A percentile compares a stretch with the other conserved stretches of the same genome.
These are phyloP conservation scores for Sporisorium reilianum DNA, from an alignment of 1,284 basidiomycete genomes.

Conservation along the genomic window DNA sequence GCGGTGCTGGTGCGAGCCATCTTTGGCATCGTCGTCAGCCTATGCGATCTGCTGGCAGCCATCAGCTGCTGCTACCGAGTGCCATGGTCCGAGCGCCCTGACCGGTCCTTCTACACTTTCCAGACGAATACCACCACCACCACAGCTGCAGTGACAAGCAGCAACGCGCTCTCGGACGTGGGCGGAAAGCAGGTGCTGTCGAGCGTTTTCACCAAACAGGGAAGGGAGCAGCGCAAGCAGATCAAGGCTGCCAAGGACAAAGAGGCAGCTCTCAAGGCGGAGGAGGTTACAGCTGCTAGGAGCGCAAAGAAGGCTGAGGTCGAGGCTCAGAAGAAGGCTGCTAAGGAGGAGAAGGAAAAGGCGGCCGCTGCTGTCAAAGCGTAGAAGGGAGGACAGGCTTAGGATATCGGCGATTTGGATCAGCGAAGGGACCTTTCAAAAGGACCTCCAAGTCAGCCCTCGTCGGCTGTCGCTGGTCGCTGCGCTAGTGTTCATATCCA, in stretches of 20 bases:
- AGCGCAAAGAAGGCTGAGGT: slow-evolving; percentile 23
- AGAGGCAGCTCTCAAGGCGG: slow-evolving; percentile 19
- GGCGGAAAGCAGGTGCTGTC: slow-evolving; percentile 44
- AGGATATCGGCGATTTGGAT: not conserved
- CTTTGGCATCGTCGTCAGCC: slow-evolving; percentile 53
- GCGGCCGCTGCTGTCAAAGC: slow-evolving; percentile 5
- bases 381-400: no score
- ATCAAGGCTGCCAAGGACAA: slow-evolving; percentile 62
- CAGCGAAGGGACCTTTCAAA: not conserved
- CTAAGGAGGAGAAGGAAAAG: slow-evolving; percentile 25
- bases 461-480: no score
- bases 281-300: slow-evolving; percentile 19
- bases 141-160: not conserved
- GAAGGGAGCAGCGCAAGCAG: slow-evolving; percentile 28
- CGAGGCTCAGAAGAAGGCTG: slow-evolving; percentile 17
- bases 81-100: slow-evolving; percentile 55
- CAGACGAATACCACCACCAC: slow-evolving; percentile 8
- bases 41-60: slow-evolving; percentile 61
- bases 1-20: slow-evolving; percentile 51
- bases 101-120: slow-evolving; percentile 40
- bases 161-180: slow-evolving; percentile 9
- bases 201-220: slow-evolving; percentile 42
- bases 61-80: slow-evolving; percentile 58
- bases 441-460: no score
- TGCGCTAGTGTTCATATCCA: no score